Conservation (phyloP, 257 asterid species). For the Prunella vulgaris region DNA sequence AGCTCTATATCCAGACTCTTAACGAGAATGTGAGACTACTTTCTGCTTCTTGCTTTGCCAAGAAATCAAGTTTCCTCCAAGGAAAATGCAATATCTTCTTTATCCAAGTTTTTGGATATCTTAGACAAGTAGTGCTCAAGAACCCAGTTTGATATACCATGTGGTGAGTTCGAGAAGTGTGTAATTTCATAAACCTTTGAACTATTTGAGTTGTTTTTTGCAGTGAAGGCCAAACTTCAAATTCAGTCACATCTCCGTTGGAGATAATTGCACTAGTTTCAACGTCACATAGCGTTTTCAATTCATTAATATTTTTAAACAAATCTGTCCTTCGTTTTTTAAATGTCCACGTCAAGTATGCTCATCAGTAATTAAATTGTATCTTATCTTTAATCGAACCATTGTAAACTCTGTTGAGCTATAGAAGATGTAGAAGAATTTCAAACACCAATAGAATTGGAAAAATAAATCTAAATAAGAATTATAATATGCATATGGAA, state of each 20-base stretch:
- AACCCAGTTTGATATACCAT: conserved; percentile 36
- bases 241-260: conserved; percentile 29
- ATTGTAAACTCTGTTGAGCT: conserved; percentile 31
- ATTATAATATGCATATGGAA: neutral
- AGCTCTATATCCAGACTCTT: too few relatives aligned
- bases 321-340: conserved; percentile 39
- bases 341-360: conserved; percentile 39
- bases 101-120: conserved; percentile 32
- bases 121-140: conserved; percentile 39
- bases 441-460: neutral
- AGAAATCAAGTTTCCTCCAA: too few relatives aligned
- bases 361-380: conserved; percentile 45
- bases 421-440: conserved; percentile 23
- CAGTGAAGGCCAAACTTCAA: conserved; percentile 42
- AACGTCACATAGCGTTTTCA: conserved; percentile 37
- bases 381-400: conserved; percentile 51
- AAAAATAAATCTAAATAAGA: neutral
- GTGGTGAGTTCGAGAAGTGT: conserved; percentile 25
- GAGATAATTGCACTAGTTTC: conserved; percentile 43
- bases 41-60: conserved; percentile 25
- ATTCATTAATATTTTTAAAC: conserved; percentile 43
- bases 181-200: conserved; percentile 33
- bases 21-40: too few relatives aligned
- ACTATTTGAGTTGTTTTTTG: conserved; percentile 27
- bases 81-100: conserved; percentile 35